A percentile compares a stretch with the other conserved stretches of the same genome.
Evolutionary conservation across 805 yeast species (phyloP).

Genomic region (Nakazawaea ernobii): DNA sequence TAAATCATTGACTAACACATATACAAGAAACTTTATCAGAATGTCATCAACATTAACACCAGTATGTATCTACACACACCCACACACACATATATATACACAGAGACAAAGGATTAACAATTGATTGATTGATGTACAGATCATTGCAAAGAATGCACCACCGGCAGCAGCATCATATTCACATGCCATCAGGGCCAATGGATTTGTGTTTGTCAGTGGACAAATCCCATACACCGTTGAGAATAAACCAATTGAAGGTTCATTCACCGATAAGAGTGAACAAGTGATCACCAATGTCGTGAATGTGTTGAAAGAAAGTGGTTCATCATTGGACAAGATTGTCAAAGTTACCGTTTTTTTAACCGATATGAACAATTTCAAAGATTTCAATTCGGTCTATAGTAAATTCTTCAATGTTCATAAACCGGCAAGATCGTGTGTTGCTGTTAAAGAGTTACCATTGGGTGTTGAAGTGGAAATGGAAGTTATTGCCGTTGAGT

Average conservation of each 20-base stretch:
- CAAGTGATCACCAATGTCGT: slow-evolving; percentile 64
- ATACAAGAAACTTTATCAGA: slow-evolving; percentile 17
- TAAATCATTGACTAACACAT: not conserved
- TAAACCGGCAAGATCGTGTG: slow-evolving; percentile 97
- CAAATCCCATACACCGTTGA: slow-evolving; percentile 89
- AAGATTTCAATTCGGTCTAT: slow-evolving; percentile 81
- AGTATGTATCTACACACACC: slow-evolving; percentile 16
- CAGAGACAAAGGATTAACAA: no score
- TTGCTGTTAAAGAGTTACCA: slow-evolving; percentile 89
- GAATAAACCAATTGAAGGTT: slow-evolving; percentile 71
- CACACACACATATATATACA: no score
- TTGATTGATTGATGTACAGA: no score
- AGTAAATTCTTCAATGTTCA: slow-evolving; percentile 67
- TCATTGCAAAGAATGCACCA: slow-evolving; percentile 76
- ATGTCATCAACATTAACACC: slow-evolving; percentile 33
- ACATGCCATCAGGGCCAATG: slow-evolving; percentile 90
- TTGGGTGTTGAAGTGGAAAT: slow-evolving; percentile 83
- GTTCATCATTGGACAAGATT: slow-evolving; percentile 75
- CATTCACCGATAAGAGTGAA: slow-evolving; percentile 72
- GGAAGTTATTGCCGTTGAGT: slow-evolving; percentile 86
- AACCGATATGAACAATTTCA: slow-evolving; percentile 85
- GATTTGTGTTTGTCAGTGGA: slow-evolving; percentile 88
- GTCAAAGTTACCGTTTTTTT: slow-evolving; percentile 88
- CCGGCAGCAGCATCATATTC: slow-evolving; percentile 97
- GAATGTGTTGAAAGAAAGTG: slow-evolving; percentile 76